Percentiles rank a stretch among this genome's conserved stretches.
These are phyloP conservation scores for Balansia obtecta DNA, from an alignment of 2,329 filamentous ascomycete species.

Conservation along the genomic window DNA sequence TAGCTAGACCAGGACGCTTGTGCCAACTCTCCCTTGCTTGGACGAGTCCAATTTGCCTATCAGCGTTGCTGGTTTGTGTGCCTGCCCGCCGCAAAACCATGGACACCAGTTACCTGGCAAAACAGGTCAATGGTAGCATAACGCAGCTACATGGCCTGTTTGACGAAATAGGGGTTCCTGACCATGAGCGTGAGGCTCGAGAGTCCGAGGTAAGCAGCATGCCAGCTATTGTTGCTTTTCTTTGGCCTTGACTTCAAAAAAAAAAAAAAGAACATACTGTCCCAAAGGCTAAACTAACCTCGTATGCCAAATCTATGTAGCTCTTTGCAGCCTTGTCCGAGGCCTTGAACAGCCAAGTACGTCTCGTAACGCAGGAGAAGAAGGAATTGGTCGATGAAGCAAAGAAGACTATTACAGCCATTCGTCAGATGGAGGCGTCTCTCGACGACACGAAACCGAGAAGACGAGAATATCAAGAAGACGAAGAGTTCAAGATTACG, in stretches of 20 bases:
- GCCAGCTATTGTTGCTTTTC: neutral
- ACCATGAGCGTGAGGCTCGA: conserved; percentile 79
- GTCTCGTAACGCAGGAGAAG: conserved; percentile 76
- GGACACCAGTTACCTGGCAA: conserved; percentile 85
- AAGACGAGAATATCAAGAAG: conserved; percentile 51
- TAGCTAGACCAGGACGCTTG: neutral
- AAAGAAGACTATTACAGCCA: conserved; percentile 68
- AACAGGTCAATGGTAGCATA: conserved; percentile 92
- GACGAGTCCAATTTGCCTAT: neutral
- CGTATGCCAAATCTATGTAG: conserved; percentile 28
- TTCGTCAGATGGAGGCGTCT: conserved; percentile 87
- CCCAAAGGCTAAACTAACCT: too few species aligned
- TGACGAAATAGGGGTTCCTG: conserved; percentile 93
- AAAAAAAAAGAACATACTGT: neutral
- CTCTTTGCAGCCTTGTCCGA: conserved; percentile 87
- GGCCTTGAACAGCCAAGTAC: conserved; percentile 81
- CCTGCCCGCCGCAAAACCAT: conserved; percentile 31
- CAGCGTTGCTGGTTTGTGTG: neutral
- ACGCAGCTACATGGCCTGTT: conserved; percentile 87
- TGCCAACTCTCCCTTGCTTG: neutral
- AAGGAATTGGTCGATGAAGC: conserved; percentile 84
- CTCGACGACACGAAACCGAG: conserved; percentile 59
- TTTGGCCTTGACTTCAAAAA: too few species aligned
- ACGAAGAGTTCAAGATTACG: conserved; percentile 62
- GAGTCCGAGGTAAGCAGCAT: conserved; percentile 61